Evolutionary conservation across 257 asterid genomes (phyloP).

Genomic region (Penstemon barbatus): DNA sequence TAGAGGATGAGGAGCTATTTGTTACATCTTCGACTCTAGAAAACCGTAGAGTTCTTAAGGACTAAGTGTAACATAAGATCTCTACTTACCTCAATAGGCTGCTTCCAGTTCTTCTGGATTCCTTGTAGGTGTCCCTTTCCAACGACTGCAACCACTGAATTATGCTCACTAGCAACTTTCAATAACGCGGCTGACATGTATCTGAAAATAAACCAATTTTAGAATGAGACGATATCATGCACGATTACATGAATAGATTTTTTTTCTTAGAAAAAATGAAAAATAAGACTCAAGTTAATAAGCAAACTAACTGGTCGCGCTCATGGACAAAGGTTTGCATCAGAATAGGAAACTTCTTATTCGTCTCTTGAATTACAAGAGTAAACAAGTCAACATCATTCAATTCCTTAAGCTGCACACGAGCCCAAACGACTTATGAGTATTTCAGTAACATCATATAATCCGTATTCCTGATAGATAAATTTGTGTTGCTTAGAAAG

Average conservation of each 20-base stretch:
- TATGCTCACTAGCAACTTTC: constrained; percentile 73
- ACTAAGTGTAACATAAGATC: no score
- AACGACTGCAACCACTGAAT: constrained; percentile 88
- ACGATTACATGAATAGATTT: no score
- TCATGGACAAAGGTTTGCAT: constrained; percentile 94
- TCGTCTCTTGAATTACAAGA: constrained; percentile 88
- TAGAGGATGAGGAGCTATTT: background rate
- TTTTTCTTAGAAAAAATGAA: no score
- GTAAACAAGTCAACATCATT: constrained; percentile 90
- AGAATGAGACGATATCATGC: background rate
- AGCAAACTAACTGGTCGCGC: constrained; percentile 74
- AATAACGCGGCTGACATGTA: constrained; percentile 75
- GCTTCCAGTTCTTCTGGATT: constrained; percentile 77
- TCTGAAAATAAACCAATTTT: constrained; percentile 36
- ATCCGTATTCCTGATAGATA: constrained; percentile 14
- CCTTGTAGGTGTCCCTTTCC: constrained; percentile 93
- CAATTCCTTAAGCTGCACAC: constrained; percentile 90
- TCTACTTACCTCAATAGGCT: constrained; percentile 65
- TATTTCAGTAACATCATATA: constrained; percentile 11
- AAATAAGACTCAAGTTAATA: no score
- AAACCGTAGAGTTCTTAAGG: no score
- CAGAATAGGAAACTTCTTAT: constrained; percentile 85
- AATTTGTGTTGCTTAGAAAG: constrained; percentile 6
- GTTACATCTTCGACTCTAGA: background rate
- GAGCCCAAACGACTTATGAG: constrained; percentile 21